Percentiles rank a stretch among this genome's conserved stretches.
These are phyloP conservation scores for Talaromyces adpressus DNA, from an alignment of 495 filamentous ascomycete species.

Conservation along the genomic window DNA sequence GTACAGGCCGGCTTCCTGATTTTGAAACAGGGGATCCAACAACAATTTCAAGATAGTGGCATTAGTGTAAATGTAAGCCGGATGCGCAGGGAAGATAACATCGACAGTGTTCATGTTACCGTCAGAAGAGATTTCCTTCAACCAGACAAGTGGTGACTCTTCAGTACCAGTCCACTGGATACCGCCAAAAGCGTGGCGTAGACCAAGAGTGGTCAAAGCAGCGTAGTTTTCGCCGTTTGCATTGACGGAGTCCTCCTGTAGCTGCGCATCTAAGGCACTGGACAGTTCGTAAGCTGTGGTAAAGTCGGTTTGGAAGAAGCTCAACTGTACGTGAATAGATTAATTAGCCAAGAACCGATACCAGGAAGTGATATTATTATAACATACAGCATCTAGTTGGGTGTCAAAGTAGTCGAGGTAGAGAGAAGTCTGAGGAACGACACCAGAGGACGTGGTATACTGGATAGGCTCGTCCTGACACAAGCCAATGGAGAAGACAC, in stretches of 20 bases:
- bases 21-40: conserved; percentile 43
- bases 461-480: conserved; percentile 47
- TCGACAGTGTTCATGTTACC: conserved; percentile 49
- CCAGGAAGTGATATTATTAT: not conserved
- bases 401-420: conserved; percentile 49
- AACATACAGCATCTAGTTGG: conserved; percentile 35
- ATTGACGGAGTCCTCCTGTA: conserved; percentile 8
- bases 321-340: not conserved
- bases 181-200: conserved; percentile 43
- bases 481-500: conserved; percentile 47
- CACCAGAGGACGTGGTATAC: conserved; percentile 32
- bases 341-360: not conserved
- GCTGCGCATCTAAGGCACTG: conserved; percentile 10
- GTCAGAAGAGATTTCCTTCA: conserved; percentile 47
- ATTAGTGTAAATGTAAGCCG: conserved; percentile 42
- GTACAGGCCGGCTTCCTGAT: conserved; percentile 40
- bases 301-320: conserved; percentile 21
- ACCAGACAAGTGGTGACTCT: conserved; percentile 39
- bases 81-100: conserved; percentile 42
- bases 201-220: conserved; percentile 38
- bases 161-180: conserved; percentile 39
- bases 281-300: conserved; percentile 12
- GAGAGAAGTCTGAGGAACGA: conserved; percentile 33
- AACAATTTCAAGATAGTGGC: conserved; percentile 43
- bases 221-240: conserved; percentile 37